These are phyloP conservation scores for Leccinum insigne DNA, from an alignment of 1,284 basidiomycete genomes.

Conservation along the genomic window DNA sequence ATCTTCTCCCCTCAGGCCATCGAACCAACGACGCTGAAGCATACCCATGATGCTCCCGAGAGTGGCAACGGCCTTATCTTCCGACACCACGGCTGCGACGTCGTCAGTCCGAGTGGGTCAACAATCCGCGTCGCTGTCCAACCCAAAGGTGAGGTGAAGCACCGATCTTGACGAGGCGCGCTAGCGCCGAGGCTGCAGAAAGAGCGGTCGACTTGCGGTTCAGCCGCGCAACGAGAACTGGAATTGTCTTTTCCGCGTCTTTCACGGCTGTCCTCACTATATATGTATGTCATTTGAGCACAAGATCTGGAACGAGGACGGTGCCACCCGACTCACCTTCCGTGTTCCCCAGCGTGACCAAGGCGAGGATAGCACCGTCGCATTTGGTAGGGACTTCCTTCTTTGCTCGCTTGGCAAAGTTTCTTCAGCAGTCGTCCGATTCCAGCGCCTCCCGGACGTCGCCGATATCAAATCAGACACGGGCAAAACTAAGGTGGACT, in stretches of 20 bases:
- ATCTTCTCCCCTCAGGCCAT: too few relatives aligned
- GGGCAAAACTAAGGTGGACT: not conserved
- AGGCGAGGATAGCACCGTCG: constrained; percentile 16
- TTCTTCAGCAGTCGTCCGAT: constrained; percentile 10
- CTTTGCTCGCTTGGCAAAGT: constrained; percentile 19
- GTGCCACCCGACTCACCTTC: constrained; percentile 10
- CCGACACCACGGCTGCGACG: constrained; percentile 15
- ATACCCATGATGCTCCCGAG: constrained; percentile 18
- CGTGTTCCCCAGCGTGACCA: too few relatives aligned
- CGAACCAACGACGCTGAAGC: constrained; percentile 11
- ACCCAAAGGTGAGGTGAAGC: not conserved
- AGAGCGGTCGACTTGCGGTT: constrained; percentile 20
- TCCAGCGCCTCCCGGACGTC: constrained; percentile 13
- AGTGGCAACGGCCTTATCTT: constrained; percentile 4
- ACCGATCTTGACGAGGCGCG: constrained; percentile 22
- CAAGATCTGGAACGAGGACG: not conserved
- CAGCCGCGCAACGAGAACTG: constrained; percentile 20
- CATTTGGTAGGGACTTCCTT: constrained; percentile 9
- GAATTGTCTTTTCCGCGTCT: constrained; percentile 18
- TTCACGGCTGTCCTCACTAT: constrained; percentile 12
- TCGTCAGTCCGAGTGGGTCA: constrained; percentile 15
- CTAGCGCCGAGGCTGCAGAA: constrained; percentile 22
- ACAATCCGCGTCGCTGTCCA: not conserved
- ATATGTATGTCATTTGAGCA: not conserved
- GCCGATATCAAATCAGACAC: constrained; percentile 7